phyloP scores from a whole-genome alignment of 2,329 filamentous ascomycete genomes.

The Sclerotinia glacialis region DNA sequence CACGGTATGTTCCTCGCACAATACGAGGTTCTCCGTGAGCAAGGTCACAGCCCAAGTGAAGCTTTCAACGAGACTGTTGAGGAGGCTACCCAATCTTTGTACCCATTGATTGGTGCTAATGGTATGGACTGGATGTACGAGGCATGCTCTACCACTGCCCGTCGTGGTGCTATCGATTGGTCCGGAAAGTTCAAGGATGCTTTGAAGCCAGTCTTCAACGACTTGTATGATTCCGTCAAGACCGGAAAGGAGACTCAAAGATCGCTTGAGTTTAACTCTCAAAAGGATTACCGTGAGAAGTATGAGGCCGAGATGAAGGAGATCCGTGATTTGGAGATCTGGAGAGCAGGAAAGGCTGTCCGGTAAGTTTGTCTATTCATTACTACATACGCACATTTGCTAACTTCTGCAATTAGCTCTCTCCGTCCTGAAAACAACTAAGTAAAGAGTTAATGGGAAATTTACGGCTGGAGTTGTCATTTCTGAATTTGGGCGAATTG shows the following conservation, averaged over 20 bases:
- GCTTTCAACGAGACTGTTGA: constrained; percentile 99
- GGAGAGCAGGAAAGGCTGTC: constrained; percentile 97
- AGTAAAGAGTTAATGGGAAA: constrained; percentile 49
- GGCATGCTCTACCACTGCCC: constrained; percentile 97
- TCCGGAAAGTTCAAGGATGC: constrained; percentile 94
- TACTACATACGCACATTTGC: constrained; percentile 11
- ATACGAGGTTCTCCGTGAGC: constrained; percentile 99
- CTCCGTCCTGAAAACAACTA: constrained; percentile 80
- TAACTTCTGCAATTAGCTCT: constrained; percentile 47
- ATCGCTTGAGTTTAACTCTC: constrained; percentile 95
- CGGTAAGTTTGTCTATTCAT: constrained; percentile 53
- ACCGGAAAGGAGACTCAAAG: constrained; percentile 92
- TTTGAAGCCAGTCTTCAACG: constrained; percentile 98
- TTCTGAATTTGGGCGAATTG: constrained; percentile 38
- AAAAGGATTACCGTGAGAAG: constrained; percentile 92
- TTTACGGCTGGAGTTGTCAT: constrained; percentile 27
- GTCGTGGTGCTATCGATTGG: constrained; percentile 99
- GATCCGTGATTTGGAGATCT: constrained; percentile 98
- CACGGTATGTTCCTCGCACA: constrained; percentile 99
- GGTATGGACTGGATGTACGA: constrained; percentile 99
- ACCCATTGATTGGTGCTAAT: constrained; percentile 94
- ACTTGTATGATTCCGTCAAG: constrained; percentile 89
- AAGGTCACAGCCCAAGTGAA: constrained; percentile 94
- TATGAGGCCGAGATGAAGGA: constrained; percentile 99
- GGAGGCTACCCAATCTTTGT: constrained; percentile 97